A percentile compares a stretch with the other conserved stretches of the same genome.
Conservation (phyloP, 2,329 filamentous ascomycete species). For the Nakataea oryzae region DNA sequence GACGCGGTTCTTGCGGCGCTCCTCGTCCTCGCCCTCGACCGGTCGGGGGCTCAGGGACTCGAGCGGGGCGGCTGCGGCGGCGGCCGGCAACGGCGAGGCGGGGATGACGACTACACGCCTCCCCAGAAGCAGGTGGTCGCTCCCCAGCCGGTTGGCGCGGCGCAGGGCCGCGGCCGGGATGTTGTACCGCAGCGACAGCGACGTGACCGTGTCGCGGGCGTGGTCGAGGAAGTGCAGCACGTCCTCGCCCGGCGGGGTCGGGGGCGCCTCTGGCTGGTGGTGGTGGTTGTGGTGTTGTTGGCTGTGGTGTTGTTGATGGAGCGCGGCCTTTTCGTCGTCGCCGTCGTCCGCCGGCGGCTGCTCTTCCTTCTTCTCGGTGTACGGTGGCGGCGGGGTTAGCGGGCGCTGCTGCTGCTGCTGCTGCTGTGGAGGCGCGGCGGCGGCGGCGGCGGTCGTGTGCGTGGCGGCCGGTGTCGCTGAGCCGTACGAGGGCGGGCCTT, state of each 20-base stretch:
- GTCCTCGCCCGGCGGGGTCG: slow-evolving; percentile 39
- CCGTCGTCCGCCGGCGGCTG: neutral
- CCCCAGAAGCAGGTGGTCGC: slow-evolving; percentile 60
- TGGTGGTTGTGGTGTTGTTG: slow-evolving; percentile 1
- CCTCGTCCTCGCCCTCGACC: slow-evolving; percentile 65
- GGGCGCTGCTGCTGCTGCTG: neutral
- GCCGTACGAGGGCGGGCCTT: slow-evolving; percentile 58
- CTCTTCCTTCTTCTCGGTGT: neutral
- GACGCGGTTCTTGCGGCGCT: slow-evolving; percentile 58
- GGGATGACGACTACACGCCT: slow-evolving; percentile 64
- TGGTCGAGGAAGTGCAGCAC: slow-evolving; percentile 67
- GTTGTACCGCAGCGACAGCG: slow-evolving; percentile 60
- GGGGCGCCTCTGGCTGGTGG: slow-evolving; percentile 7
- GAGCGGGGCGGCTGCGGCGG: neutral
- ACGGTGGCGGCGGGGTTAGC: neutral
- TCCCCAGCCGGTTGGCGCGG: slow-evolving; percentile 52
- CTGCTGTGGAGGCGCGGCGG: neutral
- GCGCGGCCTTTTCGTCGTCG: slow-evolving; percentile 5
- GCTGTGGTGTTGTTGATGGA: neutral
- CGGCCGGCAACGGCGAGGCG: slow-evolving; percentile 34
- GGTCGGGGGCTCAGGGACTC: slow-evolving; percentile 52
- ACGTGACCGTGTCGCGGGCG: slow-evolving; percentile 54
- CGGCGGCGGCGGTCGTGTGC: slow-evolving; percentile 18
- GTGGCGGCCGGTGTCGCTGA: slow-evolving; percentile 24
- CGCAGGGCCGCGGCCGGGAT: slow-evolving; percentile 55